Base-by-base conservation (phyloP, 331 rosid genomes). In the Dryas integrifolia region DNA sequence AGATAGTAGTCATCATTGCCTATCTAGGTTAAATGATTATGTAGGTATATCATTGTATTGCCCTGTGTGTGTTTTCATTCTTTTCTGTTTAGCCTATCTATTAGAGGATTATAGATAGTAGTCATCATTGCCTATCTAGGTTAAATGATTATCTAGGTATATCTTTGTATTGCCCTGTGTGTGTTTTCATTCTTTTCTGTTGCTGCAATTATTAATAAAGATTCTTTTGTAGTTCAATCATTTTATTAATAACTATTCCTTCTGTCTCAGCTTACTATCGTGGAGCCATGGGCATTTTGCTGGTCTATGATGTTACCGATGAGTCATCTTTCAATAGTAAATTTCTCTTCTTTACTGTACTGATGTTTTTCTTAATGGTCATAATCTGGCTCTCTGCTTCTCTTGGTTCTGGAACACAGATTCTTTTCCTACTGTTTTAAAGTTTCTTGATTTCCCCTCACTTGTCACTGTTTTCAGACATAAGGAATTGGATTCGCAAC, bases 311-410 rank as follows among this genome's bases (percentile, higher is more conserved):
- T 63, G 97, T 95, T 48, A 94, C 98, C 0, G 95, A 95, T 50
- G 98, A 95, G 79, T 84, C 97, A 69, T 95, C 98, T 58, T 89
- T 95, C 85, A 95, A 95, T 87, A 95, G 98, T 95, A 77, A 87
- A 72, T 47, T 79, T 77, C 61, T 63, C 74, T 58, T 53, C 65
- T 56, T 10, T 40, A n/a, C 69, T 7, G 26, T 58, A 65, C 18
- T 51, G 43, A 40, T 50, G 26, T 69, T 50, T 69, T 7, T 40
- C 14, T 45, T 45, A 7, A 35, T 14, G 14, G 55, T 60, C 49
- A 30, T 16, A 14, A 45, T 46, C 72, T 65, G n/a, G 50, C 13
- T 41, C 51, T 35, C 44, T 70, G 24, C 13, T 47, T 41, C 58
- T 58, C 26, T 12, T 18, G 13, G 12, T 50, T 73, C 40, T 24